Evolutionary conservation across 306 rosid genomes (phyloP).

Genomic region (Clitoria ternatea): DNA sequence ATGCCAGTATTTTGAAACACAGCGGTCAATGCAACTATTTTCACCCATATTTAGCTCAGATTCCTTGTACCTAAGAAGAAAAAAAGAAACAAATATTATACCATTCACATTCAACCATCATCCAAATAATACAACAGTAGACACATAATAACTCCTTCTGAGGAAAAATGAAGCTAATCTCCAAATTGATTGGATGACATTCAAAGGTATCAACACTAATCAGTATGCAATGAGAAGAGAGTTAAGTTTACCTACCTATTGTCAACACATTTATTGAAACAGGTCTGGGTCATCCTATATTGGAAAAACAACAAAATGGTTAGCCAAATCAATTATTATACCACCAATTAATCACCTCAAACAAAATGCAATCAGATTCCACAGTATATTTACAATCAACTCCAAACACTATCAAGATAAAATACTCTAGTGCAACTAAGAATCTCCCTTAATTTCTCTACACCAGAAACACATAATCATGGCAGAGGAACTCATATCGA

Average conservation of each 20-base stretch:
- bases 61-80: slow-evolving; percentile 82
- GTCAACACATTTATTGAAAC: slow-evolving; percentile 89
- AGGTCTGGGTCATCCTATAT: slow-evolving; percentile 89
- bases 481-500: no score
- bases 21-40: slow-evolving; percentile 96
- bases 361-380: not conserved
- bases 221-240: not conserved
- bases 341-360: not conserved
- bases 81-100: not conserved
- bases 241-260: slow-evolving; percentile 72
- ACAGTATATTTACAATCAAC: not conserved
- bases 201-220: not conserved
- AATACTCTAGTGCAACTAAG: no score
- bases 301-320: slow-evolving; percentile 7
- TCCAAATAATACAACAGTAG: not conserved
- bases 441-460: no score
- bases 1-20: slow-evolving; percentile 98
- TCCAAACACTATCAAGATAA: not conserved
- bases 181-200: not conserved
- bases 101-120: not conserved
- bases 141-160: not conserved
- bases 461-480: no score
- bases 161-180: not conserved
- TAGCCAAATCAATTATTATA: slow-evolving; percentile 5
- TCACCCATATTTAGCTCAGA: slow-evolving; percentile 96